Evolutionary conservation across 2,329 filamentous ascomycete species (phyloP).

Genomic region (Cordyceps fumosorosea): DNA sequence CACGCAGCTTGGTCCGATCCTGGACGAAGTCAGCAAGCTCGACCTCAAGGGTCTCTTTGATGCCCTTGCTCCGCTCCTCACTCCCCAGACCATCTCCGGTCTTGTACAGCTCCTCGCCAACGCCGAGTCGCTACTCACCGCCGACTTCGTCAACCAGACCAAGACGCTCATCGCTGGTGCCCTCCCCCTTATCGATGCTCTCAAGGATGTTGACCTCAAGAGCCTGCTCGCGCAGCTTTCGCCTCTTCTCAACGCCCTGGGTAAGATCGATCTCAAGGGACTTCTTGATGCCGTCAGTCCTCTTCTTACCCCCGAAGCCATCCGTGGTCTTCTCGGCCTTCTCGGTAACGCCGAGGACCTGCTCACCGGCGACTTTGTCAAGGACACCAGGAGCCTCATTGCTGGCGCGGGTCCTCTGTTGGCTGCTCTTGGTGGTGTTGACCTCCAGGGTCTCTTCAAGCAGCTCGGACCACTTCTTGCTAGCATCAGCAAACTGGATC

Average conservation of each 20-base stretch:
- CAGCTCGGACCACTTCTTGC: conserved; percentile 30
- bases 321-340: conserved; percentile 30
- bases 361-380: conserved; percentile 32
- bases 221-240: conserved; percentile 21
- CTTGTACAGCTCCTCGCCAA: conserved; percentile 26
- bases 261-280: conserved; percentile 29
- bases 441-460: conserved; percentile 31
- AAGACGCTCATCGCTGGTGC: conserved; percentile 24
- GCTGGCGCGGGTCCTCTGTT: conserved; percentile 32
- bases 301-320: conserved; percentile 26
- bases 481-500: conserved; percentile 28
- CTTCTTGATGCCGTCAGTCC: conserved; percentile 28
- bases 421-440: conserved; percentile 27
- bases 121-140: conserved; percentile 22
- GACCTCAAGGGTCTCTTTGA: conserved; percentile 25
- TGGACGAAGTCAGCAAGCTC: conserved; percentile 22
- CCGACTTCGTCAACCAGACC: conserved; percentile 24
- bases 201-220: conserved; percentile 20
- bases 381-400: conserved; percentile 33
- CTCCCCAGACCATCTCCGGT: conserved; percentile 22
- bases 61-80: conserved; percentile 23
- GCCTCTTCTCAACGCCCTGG: conserved; percentile 26
- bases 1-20: conserved; percentile 19
- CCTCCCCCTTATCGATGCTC: conserved; percentile 11
- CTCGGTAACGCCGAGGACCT: conserved; percentile 32